These are phyloP conservation scores for Tremella mesenterica DNA, from an alignment of 768 basidiomycete genomes.

Conservation along the genomic window DNA sequence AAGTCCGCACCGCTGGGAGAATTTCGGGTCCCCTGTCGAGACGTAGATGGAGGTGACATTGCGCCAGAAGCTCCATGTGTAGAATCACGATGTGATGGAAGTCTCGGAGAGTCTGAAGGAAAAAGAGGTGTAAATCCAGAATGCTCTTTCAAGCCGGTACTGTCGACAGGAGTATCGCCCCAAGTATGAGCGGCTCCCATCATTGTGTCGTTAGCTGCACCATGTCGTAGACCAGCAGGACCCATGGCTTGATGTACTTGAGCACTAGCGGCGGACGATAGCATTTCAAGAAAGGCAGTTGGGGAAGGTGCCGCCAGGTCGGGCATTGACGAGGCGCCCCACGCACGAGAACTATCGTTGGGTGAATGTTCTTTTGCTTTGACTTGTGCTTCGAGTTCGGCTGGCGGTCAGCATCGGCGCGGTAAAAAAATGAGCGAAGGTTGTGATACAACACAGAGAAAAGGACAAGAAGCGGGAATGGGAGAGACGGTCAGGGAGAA, in stretches of 20 bases:
- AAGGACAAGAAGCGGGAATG: background rate
- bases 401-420: conserved; percentile 10
- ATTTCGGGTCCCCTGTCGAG: background rate
- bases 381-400: conserved; percentile 30
- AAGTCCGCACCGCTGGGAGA: conserved; percentile 5
- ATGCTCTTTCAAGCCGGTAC: background rate
- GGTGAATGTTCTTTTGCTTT: background rate
- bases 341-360: conserved; percentile 4
- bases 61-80: background rate
- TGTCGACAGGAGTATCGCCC: conserved; percentile 4
- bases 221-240: conserved; percentile 9
- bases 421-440: too few species aligned
- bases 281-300: conserved; percentile 36
- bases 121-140: conserved; percentile 14
- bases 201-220: conserved; percentile 14
- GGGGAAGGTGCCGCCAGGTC: conserved; percentile 20
- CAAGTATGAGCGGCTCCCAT: conserved; percentile 7
- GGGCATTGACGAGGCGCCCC: background rate
- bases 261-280: conserved; percentile 29
- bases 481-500: background rate
- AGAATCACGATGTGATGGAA: background rate
- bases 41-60: conserved; percentile 2
- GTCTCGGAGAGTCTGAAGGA: background rate
- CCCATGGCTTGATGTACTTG: conserved; percentile 7
- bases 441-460: background rate